Evolutionary conservation across 352 stramenopile species (phyloP), one percentile per base, ranked within the genome.

Genomic region (Globisporangium canariense): DNA sequence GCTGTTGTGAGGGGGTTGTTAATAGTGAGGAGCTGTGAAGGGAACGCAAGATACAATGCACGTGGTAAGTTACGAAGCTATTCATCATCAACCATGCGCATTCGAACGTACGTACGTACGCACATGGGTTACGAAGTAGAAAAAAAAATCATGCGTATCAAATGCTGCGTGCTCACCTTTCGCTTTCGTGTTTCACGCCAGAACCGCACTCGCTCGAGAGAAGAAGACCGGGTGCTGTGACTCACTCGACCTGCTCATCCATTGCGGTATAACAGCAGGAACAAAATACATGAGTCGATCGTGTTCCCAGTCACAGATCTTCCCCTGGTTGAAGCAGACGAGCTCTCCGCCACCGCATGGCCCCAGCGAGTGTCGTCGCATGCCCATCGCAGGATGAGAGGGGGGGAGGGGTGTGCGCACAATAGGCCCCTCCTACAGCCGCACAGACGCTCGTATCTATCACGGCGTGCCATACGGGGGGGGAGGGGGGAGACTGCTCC

Each of bases 191-290:
- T 45, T 30, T 28, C 32, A 46, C 52, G 52, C 52, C 52, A 58
- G 52, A 58, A 46, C 52, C 20, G 52, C 52, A 58, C 32, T 58
- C 52, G 52, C 52, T 58, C 30, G 32, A 58, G 52, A 58, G 32
- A 58, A 58, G 52, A 58, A 58, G 52, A 58, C 10, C 52, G 32
- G 52, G 52, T n/a, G 52, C 32, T 58, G n/a, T 28, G 10, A 58
- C 52, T 58, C 52, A 10, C 52, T 58, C 52, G 52, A 40, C 14
- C 36, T 41, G 22, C 18, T 45, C 30, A 57, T 9, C 3, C 43
- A 22, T 10, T 11, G 4, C 25, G 16, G 28, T 18, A 28, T 1
- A 28, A 28, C 4, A 43, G 14, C 51, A 58, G 16, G 32, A 43
- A 30, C 25, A 6, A 58, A n/a, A 9, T 18, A 45, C 30, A 18